These are phyloP conservation scores for Pseudocohnilembus persalinus DNA, from an alignment of 169 alveolate genomes.

Conservation along the genomic window DNA sequence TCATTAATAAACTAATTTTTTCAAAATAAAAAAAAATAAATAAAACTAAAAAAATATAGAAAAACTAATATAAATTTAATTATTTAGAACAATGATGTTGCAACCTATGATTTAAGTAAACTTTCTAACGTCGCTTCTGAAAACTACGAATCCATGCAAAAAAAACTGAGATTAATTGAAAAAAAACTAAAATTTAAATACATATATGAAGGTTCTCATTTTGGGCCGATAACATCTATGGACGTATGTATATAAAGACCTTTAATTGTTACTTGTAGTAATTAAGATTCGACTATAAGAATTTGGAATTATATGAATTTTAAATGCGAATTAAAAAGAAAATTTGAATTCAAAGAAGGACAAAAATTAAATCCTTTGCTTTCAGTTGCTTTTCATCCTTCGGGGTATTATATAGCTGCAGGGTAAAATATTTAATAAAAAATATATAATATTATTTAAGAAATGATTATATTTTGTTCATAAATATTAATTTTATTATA, in stretches of 20 bases:
- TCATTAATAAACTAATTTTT: too few relatives aligned
- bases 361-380: conserved; percentile 55
- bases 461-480: too few relatives aligned
- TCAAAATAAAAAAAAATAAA: too few relatives aligned
- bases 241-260: conserved; percentile 85
- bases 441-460: too few relatives aligned
- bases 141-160: conserved; percentile 24
- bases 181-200: conserved; percentile 75
- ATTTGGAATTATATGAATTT: conserved; percentile 82
- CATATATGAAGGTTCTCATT: conserved; percentile 61
- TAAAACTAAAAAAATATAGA: too few relatives aligned
- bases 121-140: conserved; percentile 45
- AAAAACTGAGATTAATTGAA: conserved; percentile 45
- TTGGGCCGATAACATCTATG: conserved; percentile 70
- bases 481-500: too few relatives aligned
- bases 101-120: conserved; percentile 50
- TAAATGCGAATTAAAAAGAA: conserved; percentile 73
- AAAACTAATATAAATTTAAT: too few relatives aligned
- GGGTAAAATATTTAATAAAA: conserved; percentile 43
- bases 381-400: conserved; percentile 84
- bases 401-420: conserved; percentile 86
- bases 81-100: conserved; percentile 55
- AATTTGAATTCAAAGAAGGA: conserved; percentile 47
- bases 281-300: conserved; percentile 81
- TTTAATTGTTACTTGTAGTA: conserved; percentile 75